Conservation (phyloP, 495 filamentous ascomycete genomes). For the Trichoderma orchidacearum region DNA sequence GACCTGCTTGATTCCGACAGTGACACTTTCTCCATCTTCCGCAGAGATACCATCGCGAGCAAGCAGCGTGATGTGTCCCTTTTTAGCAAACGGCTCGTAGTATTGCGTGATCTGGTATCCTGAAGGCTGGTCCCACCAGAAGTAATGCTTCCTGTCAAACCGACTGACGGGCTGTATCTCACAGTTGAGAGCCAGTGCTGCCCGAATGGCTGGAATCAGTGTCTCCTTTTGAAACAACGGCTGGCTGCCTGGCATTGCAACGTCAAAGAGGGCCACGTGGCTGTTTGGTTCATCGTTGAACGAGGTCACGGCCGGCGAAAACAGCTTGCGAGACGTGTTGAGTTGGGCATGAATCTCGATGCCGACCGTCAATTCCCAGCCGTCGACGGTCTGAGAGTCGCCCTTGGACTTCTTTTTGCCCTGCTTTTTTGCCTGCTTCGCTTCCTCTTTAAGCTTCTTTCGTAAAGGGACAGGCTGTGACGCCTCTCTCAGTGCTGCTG, state of each 20-base stretch:
- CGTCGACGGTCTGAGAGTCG: conserved; percentile 36
- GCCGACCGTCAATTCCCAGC: conserved; percentile 86
- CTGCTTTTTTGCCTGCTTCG: conserved; percentile 18
- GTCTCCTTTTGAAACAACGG: conserved; percentile 75
- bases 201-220: conserved; percentile 76
- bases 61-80: conserved; percentile 58
- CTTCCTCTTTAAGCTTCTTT: conserved; percentile 61
- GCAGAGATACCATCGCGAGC: conserved; percentile 67
- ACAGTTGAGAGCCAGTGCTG: conserved; percentile 75
- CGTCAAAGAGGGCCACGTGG: conserved; percentile 77
- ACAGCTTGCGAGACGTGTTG: conserved; percentile 74
- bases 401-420: conserved; percentile 23
- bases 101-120: conserved; percentile 98
- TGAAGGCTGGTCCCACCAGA: conserved; percentile 91
- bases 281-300: conserved; percentile 62
- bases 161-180: conserved; percentile 56
- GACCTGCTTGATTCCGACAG: conserved; percentile 76
- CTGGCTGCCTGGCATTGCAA: conserved; percentile 79
- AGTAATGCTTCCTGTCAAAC: conserved; percentile 97
- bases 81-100: conserved; percentile 70
- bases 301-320: conserved; percentile 62
- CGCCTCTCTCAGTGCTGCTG: too few relatives aligned
- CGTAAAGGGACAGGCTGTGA: conserved; percentile 39
- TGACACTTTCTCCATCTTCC: conserved; percentile 49
- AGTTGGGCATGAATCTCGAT: conserved; percentile 97